These are phyloP conservation scores for Fusarium pseudoanthophilum DNA, from an alignment of 2,329 filamentous ascomycete genomes.

Conservation along the genomic window DNA sequence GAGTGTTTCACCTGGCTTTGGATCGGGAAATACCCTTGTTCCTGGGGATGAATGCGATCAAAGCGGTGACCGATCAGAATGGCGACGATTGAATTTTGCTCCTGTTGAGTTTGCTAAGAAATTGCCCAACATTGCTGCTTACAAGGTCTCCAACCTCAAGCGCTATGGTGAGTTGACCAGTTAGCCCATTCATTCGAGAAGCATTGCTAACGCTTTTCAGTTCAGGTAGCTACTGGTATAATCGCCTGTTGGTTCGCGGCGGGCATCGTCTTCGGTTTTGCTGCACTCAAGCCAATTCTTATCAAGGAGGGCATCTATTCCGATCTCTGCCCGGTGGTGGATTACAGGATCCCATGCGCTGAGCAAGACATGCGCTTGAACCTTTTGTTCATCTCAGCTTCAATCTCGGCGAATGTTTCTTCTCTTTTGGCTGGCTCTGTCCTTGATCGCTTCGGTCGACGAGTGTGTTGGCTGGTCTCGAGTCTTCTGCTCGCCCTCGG, in stretches of 20 bases:
- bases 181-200: too few relatives aligned
- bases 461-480: constrained; percentile 78
- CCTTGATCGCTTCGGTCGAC: constrained; percentile 82
- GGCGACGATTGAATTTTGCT: constrained; percentile 46
- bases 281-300: constrained; percentile 83
- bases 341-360: constrained; percentile 54
- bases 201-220: constrained; percentile 51
- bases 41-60: constrained; percentile 7
- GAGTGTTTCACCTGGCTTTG: background rate
- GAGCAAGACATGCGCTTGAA: constrained; percentile 72
- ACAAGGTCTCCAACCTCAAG: constrained; percentile 46
- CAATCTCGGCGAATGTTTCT: constrained; percentile 85
- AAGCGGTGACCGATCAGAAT: constrained; percentile 29
- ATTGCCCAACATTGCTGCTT: constrained; percentile 46
- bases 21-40: background rate
- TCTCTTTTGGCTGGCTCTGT: constrained; percentile 86
- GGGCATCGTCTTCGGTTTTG: constrained; percentile 84
- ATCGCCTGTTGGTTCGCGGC: constrained; percentile 80
- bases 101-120: constrained; percentile 40
- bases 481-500: constrained; percentile 74
- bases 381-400: constrained; percentile 89
- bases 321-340: constrained; percentile 63
- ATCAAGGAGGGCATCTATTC: constrained; percentile 77
- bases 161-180: constrained; percentile 11
- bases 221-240: constrained; percentile 75